phyloP scores from a whole-genome alignment of 306 rosid species.

The Cicer judaicum region DNA sequence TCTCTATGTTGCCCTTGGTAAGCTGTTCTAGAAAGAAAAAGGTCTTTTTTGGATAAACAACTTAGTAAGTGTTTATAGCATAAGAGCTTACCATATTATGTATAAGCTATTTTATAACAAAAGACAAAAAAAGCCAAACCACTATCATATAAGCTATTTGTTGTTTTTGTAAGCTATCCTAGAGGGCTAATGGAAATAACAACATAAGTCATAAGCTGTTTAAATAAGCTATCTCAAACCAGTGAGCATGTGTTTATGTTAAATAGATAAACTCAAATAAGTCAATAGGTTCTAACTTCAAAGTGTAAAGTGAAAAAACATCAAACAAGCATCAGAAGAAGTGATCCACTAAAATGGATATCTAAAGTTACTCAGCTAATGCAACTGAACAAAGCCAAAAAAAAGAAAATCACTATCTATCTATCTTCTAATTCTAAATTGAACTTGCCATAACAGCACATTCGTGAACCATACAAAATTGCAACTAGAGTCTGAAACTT shows the following conservation, averaged over 20 bases:
- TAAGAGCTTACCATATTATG: not conserved
- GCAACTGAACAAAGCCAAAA: conserved; percentile 9
- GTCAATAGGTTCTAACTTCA: not conserved
- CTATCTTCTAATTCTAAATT: conserved; percentile 8
- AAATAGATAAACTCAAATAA: not conserved
- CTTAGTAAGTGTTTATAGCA: too few species aligned
- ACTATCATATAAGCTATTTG: not conserved
- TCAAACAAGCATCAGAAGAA: conserved; percentile 21
- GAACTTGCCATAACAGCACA: not conserved
- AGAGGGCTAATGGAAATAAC: not conserved
- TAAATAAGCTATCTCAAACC: not conserved
- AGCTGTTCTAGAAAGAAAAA: not conserved
- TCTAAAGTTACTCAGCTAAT: not conserved
- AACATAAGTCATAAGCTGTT: not conserved
- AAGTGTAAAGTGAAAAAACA: not conserved
- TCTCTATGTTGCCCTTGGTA: not conserved
- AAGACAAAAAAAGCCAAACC: not conserved
- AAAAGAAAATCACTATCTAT: not conserved
- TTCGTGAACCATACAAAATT: not conserved
- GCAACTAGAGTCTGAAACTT: conserved; percentile 7
- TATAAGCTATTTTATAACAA: not conserved
- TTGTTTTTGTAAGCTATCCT: not conserved
- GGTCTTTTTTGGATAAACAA: not conserved
- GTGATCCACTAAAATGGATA: too few species aligned
- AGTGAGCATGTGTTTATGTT: not conserved